These are phyloP conservation scores for Penicillium sp. DNA, from an alignment of 2,329 filamentous ascomycete genomes.

Conservation along the genomic window DNA sequence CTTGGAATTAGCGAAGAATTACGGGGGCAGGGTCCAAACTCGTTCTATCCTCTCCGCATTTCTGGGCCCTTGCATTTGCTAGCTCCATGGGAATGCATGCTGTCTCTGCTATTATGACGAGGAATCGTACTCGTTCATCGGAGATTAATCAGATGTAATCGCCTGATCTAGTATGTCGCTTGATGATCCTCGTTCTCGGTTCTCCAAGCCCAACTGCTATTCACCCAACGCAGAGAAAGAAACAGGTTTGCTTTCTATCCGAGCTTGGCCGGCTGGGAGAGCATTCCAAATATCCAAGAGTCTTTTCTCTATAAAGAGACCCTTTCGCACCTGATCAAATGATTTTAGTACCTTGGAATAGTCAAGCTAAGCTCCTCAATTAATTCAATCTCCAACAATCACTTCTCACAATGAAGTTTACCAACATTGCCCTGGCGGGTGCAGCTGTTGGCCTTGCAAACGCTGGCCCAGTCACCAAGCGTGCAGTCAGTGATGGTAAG, in stretches of 20 bases:
- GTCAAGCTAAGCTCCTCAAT: background rate
- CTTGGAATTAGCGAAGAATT: background rate
- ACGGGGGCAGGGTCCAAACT: background rate
- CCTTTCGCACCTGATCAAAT: background rate
- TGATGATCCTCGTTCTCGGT: background rate
- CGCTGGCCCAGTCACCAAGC: conserved; percentile 14
- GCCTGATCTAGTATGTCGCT: background rate
- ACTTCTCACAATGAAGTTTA: conserved; percentile 14
- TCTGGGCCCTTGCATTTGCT: background rate
- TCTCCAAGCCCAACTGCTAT: background rate
- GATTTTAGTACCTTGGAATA: background rate
- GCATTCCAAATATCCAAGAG: background rate
- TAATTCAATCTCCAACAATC: background rate
- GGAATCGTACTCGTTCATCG: background rate
- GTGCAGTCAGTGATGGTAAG: conserved; percentile 17
- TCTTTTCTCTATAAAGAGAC: background rate
- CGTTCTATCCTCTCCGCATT: background rate
- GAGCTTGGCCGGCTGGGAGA: background rate
- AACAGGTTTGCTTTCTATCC: background rate
- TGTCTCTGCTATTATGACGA: background rate
- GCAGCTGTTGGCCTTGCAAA: conserved; percentile 11
- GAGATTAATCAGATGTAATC: background rate
- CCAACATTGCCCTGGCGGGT: conserved; percentile 14
- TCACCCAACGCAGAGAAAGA: background rate
- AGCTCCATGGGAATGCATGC: background rate